A percentile compares a stretch with the other conserved stretches of the same genome.
Conservation (phyloP, 306 rosid genomes). For the Vigna unguiculata region DNA sequence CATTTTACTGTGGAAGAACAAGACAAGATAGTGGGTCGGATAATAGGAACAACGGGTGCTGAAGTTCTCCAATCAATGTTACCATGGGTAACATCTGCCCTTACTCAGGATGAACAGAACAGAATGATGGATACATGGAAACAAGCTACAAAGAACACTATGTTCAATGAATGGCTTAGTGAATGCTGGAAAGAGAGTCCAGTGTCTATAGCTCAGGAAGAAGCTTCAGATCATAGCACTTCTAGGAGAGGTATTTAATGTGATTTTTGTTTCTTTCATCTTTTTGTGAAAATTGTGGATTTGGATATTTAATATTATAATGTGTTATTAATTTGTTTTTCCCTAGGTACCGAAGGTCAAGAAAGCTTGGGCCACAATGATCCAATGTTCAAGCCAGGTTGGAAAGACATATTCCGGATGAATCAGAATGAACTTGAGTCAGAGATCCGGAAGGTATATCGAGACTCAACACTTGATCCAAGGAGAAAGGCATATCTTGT, state of each 20-base stretch:
- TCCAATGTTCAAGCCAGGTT: conserved; percentile 98
- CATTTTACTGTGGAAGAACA: conserved; percentile 98
- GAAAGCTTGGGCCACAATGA: conserved; percentile 86
- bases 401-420: conserved; percentile 99
- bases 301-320: conserved; percentile 33
- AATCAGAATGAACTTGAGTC: conserved; percentile 97
- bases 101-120: conserved; percentile 95
- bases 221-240: conserved; percentile 61
- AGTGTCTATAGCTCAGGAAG: conserved; percentile 53
- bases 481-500: conserved; percentile 99
- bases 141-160: conserved; percentile 96
- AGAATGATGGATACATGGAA: conserved; percentile 98
- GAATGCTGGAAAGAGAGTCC: conserved; percentile 96
- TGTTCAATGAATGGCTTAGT: conserved; percentile 98
- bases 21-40: conserved; percentile 93
- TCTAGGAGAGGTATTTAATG: conserved; percentile 62
- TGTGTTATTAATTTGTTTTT: conserved; percentile 36
- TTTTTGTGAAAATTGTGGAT: conserved; percentile 32
- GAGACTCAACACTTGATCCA: conserved; percentile 93
- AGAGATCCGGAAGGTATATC: conserved; percentile 97
- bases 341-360: conserved; percentile 71
- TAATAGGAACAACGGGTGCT: conserved; percentile 99
- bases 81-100: conserved; percentile 99
- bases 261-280: conserved; percentile 33
- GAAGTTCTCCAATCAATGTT: conserved; percentile 99